A percentile compares a stretch with the other conserved stretches of the same genome.
phyloP scores from a whole-genome alignment of 1,139 yeast genomes.

The Lizanozyma gosingica region DNA sequence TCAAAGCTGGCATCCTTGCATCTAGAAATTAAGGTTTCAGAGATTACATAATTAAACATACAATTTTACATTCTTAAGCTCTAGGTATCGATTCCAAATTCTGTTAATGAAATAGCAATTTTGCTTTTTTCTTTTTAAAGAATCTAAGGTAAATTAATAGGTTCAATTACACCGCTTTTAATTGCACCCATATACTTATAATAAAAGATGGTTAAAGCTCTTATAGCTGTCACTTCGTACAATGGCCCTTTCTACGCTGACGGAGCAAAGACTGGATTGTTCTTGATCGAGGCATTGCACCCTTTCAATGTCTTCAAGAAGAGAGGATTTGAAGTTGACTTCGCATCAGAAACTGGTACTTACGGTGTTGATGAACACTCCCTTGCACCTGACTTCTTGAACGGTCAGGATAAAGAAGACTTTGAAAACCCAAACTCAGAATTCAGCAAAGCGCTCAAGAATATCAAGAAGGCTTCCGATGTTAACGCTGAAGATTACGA shows the following conservation, averaged over 20 bases:
- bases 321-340: constrained; percentile 42
- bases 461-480: constrained; percentile 34
- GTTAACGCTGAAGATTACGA: constrained; percentile 39
- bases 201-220: constrained; percentile 24
- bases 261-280: constrained; percentile 50
- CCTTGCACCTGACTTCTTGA: constrained; percentile 23
- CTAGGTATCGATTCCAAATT: too few relatives aligned
- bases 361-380: constrained; percentile 51
- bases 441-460: constrained; percentile 23
- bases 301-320: constrained; percentile 40
- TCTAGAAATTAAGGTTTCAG: too few relatives aligned
- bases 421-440: constrained; percentile 30
- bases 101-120: too few relatives aligned
- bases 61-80: too few relatives aligned
- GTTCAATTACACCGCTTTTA: too few relatives aligned
- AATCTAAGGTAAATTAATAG: too few relatives aligned
- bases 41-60: too few relatives aligned
- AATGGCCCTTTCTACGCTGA: constrained; percentile 43
- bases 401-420: constrained; percentile 32
- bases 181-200: too few relatives aligned
- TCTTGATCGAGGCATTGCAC: constrained; percentile 47
- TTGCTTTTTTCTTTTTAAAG: too few relatives aligned
- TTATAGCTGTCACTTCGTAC: constrained; percentile 45
- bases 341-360: constrained; percentile 50
- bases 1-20: too few relatives aligned